Evolutionary conservation across 2,329 filamentous ascomycete species (phyloP).

Genomic region (Daldinia sp.): DNA sequence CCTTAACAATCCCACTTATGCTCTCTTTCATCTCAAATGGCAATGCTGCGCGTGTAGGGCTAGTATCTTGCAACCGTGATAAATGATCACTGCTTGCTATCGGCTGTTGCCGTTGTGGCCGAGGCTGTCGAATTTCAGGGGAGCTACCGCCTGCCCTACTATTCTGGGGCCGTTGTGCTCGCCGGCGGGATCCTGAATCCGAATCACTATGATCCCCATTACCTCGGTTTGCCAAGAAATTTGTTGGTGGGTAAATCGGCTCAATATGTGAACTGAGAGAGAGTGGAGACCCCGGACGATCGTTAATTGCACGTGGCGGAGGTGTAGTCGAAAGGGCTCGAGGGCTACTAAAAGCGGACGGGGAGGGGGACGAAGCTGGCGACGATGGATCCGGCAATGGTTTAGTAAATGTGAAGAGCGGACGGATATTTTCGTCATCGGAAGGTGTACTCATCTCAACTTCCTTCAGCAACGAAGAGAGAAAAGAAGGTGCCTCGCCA

Average conservation of each 20-base stretch:
- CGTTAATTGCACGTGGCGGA: constrained; percentile 67
- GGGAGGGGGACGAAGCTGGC: constrained; percentile 70
- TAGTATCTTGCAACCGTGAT: constrained; percentile 67
- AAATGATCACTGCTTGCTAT: constrained; percentile 49
- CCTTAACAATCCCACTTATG: constrained; percentile 87
- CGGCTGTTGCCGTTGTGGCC: constrained; percentile 57
- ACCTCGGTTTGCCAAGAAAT: constrained; percentile 70
- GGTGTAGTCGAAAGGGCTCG: constrained; percentile 74
- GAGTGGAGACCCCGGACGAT: constrained; percentile 71
- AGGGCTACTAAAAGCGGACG: constrained; percentile 72
- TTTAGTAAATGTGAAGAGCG: constrained; percentile 49
- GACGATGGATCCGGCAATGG: constrained; percentile 59
- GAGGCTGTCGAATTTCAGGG: constrained; percentile 62
- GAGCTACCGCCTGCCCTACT: constrained; percentile 44
- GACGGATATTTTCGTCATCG: constrained; percentile 63
- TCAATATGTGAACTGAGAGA: constrained; percentile 76
- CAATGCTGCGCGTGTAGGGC: constrained; percentile 71
- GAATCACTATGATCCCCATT: constrained; percentile 57
- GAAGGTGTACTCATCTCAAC: constrained; percentile 73
- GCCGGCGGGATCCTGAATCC: constrained; percentile 50
- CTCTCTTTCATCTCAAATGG: constrained; percentile 86
- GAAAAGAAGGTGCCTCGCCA: constrained; percentile 74
- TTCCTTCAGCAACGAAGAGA: constrained; percentile 87
- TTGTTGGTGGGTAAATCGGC: constrained; percentile 76
- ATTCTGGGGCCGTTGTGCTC: constrained; percentile 42